Evolutionary conservation across 495 filamentous ascomycete species (phyloP).

Genomic region (Hypoxylon lienhwacheense): DNA sequence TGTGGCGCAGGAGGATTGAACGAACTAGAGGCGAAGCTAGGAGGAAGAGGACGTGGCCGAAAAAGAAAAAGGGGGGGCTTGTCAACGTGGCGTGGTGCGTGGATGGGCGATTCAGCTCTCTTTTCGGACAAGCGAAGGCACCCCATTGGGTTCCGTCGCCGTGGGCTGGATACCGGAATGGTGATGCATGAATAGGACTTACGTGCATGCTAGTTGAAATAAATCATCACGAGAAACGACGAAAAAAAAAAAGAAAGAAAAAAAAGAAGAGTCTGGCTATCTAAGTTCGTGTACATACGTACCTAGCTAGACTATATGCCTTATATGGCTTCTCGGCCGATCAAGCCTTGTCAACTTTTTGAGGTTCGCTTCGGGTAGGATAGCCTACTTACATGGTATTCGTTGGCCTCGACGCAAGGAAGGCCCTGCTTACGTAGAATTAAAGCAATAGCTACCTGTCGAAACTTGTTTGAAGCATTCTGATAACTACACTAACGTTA

Average conservation of each 20-base stretch:
- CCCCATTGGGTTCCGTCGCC: slow-evolving; percentile 33
- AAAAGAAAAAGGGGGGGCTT: slow-evolving; percentile 25
- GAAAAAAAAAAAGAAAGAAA: too few relatives aligned
- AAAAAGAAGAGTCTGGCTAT: slow-evolving; percentile 16
- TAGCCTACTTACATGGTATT: slow-evolving; percentile 1
- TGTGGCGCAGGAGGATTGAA: slow-evolving; percentile 27
- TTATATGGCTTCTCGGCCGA: slow-evolving; percentile 22
- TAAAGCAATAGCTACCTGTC: slow-evolving; percentile 3
- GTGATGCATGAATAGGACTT: slow-evolving; percentile 33
- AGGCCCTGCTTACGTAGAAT: too few relatives aligned
- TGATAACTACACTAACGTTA: slow-evolving; percentile 16
- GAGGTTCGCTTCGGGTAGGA: slow-evolving; percentile 1
- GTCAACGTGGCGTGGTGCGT: slow-evolving; percentile 18
- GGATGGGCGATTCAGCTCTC: slow-evolving; percentile 16
- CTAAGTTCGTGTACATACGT: slow-evolving; percentile 14
- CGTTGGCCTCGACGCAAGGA: too few relatives aligned
- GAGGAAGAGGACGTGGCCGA: too few relatives aligned
- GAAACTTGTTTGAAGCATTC: slow-evolving; percentile 4
- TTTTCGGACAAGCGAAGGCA: slow-evolving; percentile 32
- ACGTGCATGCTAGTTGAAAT: slow-evolving; percentile 27
- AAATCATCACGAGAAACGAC: slow-evolving; percentile 13
- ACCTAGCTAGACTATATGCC: too few relatives aligned
- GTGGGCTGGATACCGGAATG: slow-evolving; percentile 33
- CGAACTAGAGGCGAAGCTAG: slow-evolving; percentile 8
- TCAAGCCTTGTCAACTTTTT: slow-evolving; percentile 16